Conservation (phyloP, 371 early-diverging fungal genomes). For the Mucor circinelloides region DNA sequence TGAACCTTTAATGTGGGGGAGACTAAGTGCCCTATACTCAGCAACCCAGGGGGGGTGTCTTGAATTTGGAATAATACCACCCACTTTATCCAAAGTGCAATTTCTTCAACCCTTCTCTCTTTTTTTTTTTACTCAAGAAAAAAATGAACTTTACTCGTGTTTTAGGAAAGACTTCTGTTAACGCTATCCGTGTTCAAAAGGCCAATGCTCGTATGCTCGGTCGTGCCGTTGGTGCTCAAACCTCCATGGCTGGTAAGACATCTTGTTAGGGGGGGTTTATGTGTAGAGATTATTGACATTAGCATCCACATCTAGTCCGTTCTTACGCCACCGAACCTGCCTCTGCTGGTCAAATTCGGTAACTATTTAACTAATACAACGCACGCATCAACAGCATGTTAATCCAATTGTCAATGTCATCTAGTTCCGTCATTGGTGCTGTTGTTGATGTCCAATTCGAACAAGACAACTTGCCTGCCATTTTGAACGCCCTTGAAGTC, state of each 20-base stretch:
- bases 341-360: constrained; percentile 51
- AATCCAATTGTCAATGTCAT: not conserved
- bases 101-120: constrained; percentile 16
- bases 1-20: not conserved
- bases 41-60: constrained; percentile 4
- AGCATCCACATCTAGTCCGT: constrained; percentile 24
- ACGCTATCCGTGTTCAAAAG: constrained; percentile 35
- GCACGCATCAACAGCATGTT: not conserved
- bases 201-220: constrained; percentile 26
- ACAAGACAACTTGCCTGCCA: constrained; percentile 88
- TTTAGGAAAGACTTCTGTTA: constrained; percentile 39
- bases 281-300: not conserved
- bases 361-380: constrained; percentile 1
- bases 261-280: not conserved
- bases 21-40: not conserved
- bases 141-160: constrained; percentile 25
- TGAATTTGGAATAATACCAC: not conserved
- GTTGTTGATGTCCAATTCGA: constrained; percentile 98
- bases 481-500: constrained; percentile 97
- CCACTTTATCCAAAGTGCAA: not conserved
- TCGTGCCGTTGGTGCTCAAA: constrained; percentile 21
- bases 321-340: constrained; percentile 40
- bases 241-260: constrained; percentile 19
- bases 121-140: not conserved
- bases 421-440: constrained; percentile 88